Evolutionary conservation across 1,284 basidiomycete species (phyloP).

Genomic region (Athelia sp.): DNA sequence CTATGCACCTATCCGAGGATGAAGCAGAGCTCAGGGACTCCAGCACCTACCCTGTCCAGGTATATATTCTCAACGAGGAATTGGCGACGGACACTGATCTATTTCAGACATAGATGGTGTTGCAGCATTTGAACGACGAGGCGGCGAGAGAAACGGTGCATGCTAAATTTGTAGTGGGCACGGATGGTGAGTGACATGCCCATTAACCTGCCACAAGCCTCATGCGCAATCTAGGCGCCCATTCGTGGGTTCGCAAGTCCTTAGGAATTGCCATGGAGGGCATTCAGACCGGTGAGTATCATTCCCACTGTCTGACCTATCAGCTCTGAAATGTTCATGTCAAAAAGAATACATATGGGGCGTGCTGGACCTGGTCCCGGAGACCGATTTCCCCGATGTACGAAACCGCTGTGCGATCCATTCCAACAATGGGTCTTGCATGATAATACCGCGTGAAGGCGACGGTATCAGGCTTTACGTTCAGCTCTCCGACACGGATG

Average conservation of each 20-base stretch:
- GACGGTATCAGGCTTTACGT: constrained; percentile 74
- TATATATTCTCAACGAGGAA: constrained; percentile 16
- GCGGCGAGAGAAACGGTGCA: constrained; percentile 40
- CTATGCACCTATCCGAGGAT: constrained; percentile 46
- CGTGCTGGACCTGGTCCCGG: constrained; percentile 65
- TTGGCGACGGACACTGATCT: too few relatives aligned
- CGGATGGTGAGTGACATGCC: constrained; percentile 41
- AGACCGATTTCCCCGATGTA: constrained; percentile 80
- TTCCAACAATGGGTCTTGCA: constrained; percentile 56
- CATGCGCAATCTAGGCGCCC: constrained; percentile 49
- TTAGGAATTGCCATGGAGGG: constrained; percentile 74
- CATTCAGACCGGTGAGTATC: constrained; percentile 48
- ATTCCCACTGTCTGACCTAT: neutral
- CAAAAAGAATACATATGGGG: constrained; percentile 69
- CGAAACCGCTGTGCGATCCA: constrained; percentile 62
- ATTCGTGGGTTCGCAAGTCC: constrained; percentile 75
- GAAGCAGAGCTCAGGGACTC: constrained; percentile 36
- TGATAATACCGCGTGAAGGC: constrained; percentile 75
- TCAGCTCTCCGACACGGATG: constrained; percentile 54
- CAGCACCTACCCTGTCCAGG: constrained; percentile 51
- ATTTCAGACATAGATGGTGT: constrained; percentile 8
- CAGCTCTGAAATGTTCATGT: neutral
- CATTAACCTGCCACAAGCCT: neutral
- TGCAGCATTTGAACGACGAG: constrained; percentile 30
- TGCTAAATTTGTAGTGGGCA: constrained; percentile 60